A percentile compares a stretch with the other conserved stretches of the same genome.
Conservation (phyloP, 208 protist species). For the Leishmania lainsoni region DNA sequence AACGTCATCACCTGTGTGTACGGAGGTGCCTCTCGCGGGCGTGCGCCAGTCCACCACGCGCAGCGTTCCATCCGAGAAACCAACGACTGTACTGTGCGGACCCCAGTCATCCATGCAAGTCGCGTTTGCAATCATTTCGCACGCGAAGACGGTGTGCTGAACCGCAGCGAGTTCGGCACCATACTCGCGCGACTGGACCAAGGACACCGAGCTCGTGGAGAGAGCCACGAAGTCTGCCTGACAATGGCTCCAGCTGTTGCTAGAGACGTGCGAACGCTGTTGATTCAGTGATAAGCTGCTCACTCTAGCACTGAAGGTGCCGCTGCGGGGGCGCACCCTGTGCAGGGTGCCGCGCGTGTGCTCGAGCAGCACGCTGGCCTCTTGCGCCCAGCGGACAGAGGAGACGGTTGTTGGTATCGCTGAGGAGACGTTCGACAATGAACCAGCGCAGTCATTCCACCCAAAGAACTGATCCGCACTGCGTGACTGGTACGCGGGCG, state of each 20-base stretch:
- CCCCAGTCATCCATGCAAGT: conserved; percentile 62
- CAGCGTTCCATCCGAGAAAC: conserved; percentile 70
- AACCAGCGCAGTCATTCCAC: neutral
- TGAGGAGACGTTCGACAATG: neutral
- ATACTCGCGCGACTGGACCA: conserved; percentile 27
- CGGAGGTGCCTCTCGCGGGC: conserved; percentile 9
- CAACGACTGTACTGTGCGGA: conserved; percentile 42
- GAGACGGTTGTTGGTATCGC: conserved; percentile 2
- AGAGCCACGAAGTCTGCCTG: conserved; percentile 22
- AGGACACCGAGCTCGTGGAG: conserved; percentile 13
- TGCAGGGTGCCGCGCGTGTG: conserved; percentile 15
- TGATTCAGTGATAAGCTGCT: neutral
- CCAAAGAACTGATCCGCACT: neutral
- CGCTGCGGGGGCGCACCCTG: conserved; percentile 16
- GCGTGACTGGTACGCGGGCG: neutral
- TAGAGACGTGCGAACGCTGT: neutral
- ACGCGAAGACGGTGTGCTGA: conserved; percentile 20
- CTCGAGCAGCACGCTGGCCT: conserved; percentile 14
- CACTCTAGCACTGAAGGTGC: neutral
- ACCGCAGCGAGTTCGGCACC: conserved; percentile 18
- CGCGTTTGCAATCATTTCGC: conserved; percentile 42
- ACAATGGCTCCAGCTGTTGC: conserved; percentile 4
- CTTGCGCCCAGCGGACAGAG: conserved; percentile 20
- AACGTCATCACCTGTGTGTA: neutral
- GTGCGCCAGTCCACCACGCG: conserved; percentile 64